Percentiles rank a stretch among this genome's conserved stretches.
These are phyloP conservation scores for Taiozyma sp. DNA, from an alignment of 1,139 yeast genomes.

Conservation along the genomic window DNA sequence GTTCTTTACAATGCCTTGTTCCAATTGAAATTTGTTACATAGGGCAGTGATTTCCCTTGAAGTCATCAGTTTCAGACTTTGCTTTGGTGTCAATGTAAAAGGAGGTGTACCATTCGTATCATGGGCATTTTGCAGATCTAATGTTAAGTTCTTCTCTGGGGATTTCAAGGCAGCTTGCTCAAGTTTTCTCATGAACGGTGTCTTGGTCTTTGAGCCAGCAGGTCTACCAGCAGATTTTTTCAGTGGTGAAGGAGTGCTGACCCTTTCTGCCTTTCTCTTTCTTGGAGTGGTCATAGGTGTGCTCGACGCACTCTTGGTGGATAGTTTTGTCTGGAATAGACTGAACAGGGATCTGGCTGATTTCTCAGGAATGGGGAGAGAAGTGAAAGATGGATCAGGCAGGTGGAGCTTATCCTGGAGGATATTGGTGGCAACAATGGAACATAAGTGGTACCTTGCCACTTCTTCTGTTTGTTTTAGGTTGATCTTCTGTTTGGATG, in stretches of 20 bases:
- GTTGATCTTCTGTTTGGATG: conserved; percentile 46
- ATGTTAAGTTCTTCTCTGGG: conserved; percentile 1
- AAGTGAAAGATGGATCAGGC: conserved; percentile 42
- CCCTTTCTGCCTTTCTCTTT: conserved; percentile 6
- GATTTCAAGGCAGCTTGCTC: conserved; percentile 14
- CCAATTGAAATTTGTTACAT: conserved; percentile 61
- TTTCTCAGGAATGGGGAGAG: conserved; percentile 57
- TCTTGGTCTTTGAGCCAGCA: conserved; percentile 10
- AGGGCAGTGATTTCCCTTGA: conserved; percentile 52
- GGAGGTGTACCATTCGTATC: background rate
- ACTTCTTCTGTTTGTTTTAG: conserved; percentile 49
- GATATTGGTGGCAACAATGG: conserved; percentile 53
- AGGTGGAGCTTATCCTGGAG: conserved; percentile 38
- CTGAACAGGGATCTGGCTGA: conserved; percentile 25
- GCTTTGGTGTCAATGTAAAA: background rate
- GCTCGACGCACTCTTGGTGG: conserved; percentile 5
- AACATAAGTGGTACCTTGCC: conserved; percentile 64
- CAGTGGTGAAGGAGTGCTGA: conserved; percentile 9
- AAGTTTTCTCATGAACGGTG: conserved; percentile 11
- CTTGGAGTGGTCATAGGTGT: conserved; percentile 10
- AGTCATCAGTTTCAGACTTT: conserved; percentile 23
- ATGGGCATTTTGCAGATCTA: background rate
- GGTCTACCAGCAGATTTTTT: conserved; percentile 12
- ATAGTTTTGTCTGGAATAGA: conserved; percentile 12
- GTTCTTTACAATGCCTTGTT: conserved; percentile 44